Conservation (phyloP, 164 flowering plant genomes). For the Macadamia integrifolia region DNA sequence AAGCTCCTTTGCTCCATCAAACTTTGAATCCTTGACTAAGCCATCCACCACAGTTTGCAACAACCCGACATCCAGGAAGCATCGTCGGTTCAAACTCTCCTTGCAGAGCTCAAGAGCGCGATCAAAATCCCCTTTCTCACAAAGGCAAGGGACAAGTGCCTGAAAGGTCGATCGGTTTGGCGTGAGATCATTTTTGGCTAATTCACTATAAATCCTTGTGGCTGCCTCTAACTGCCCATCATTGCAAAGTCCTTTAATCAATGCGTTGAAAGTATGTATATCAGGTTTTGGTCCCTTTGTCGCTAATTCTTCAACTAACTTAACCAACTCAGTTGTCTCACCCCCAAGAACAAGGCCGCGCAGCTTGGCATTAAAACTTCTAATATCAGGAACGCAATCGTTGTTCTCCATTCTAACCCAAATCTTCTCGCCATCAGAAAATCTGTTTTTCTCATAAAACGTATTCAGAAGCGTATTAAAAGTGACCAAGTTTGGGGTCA, state of each 20-base stretch:
- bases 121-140: constrained; percentile 36
- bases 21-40: constrained; percentile 29
- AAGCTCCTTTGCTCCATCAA: constrained; percentile 33
- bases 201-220: constrained; percentile 31
- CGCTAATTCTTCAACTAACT: constrained; percentile 29
- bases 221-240: constrained; percentile 33
- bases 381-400: constrained; percentile 30
- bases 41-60: constrained; percentile 41
- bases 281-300: constrained; percentile 30
- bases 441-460: constrained; percentile 23
- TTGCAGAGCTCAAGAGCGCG: constrained; percentile 28
- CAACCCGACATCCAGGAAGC: constrained; percentile 7
- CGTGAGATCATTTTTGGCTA: constrained; percentile 10
- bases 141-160: constrained; percentile 27
- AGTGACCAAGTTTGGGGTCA: constrained; percentile 34
- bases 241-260: constrained; percentile 36
- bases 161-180: constrained; percentile 21
- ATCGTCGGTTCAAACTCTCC: constrained; percentile 13
- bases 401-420: constrained; percentile 46
- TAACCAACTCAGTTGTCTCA: constrained; percentile 26
- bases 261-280: constrained; percentile 21
- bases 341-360: constrained; percentile 26
- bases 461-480: constrained; percentile 37
- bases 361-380: constrained; percentile 38
- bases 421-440: constrained; percentile 40